A percentile compares a stretch with the other conserved stretches of the same genome.
Conservation (phyloP, 2,329 filamentous ascomycete genomes). For the Cordyceps cicadae region DNA sequence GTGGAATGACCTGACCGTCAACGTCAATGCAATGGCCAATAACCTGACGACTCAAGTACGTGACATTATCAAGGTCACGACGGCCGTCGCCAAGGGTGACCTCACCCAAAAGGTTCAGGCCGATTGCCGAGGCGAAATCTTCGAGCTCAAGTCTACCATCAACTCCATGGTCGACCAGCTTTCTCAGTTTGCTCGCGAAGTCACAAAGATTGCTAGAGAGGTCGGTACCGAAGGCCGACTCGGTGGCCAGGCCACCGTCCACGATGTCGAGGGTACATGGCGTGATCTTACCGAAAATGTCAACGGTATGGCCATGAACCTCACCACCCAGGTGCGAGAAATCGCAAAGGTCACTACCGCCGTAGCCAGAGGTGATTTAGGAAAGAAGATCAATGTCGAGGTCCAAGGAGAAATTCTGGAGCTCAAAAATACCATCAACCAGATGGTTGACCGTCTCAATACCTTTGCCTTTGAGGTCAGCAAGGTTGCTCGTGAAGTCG, state of each 20-base stretch:
- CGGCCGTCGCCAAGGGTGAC: slow-evolving; percentile 71
- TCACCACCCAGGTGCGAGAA: slow-evolving; percentile 94
- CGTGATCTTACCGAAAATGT: slow-evolving; percentile 91
- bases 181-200: slow-evolving; percentile 92
- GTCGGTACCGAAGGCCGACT: slow-evolving; percentile 93
- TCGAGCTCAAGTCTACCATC: slow-evolving; percentile 93
- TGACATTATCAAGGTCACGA: slow-evolving; percentile 82
- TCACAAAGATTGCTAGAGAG: slow-evolving; percentile 91
- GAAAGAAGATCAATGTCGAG: slow-evolving; percentile 90
- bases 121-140: slow-evolving; percentile 84
- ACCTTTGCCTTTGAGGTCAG: slow-evolving; percentile 96
- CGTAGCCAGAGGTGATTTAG: slow-evolving; percentile 87
- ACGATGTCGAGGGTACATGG: slow-evolving; percentile 96
- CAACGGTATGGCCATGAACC: slow-evolving; percentile 97
- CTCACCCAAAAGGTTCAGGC: slow-evolving; percentile 95
- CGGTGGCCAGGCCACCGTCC: slow-evolving; percentile 89
- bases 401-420: slow-evolving; percentile 91
- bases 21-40: slow-evolving; percentile 82
- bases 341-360: slow-evolving; percentile 96
- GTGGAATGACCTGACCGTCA: slow-evolving; percentile 82
- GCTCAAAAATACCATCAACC: slow-evolving; percentile 96
- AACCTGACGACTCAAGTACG: slow-evolving; percentile 83
- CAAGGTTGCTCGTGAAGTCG: slow-evolving; percentile 89
- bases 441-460: slow-evolving; percentile 94
- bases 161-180: slow-evolving; percentile 99